phyloP scores from a whole-genome alignment of 331 rosid genomes.

The Rhamnella rubrinervis region DNA sequence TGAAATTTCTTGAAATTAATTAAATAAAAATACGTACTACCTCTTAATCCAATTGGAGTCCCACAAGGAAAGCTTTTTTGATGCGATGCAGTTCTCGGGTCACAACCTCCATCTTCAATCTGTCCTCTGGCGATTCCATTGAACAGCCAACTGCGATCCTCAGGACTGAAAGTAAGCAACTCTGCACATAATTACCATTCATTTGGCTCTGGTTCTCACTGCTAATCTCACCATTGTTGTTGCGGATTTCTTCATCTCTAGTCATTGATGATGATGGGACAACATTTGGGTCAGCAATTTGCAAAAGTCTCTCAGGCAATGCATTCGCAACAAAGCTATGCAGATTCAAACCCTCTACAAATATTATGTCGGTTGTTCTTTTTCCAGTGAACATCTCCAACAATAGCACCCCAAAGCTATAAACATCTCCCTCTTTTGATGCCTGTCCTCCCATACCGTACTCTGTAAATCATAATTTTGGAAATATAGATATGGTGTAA shows the following conservation, averaged over 20 bases:
- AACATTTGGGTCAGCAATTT: too few species aligned
- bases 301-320: conserved; percentile 5
- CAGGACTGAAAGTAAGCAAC: conserved; percentile 28
- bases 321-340: conserved; percentile 26
- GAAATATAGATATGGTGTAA: too few species aligned
- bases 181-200: background rate
- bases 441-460: conserved; percentile 35
- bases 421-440: conserved; percentile 43
- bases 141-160: conserved; percentile 34
- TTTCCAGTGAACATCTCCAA: conserved; percentile 37
- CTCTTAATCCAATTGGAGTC: too few species aligned
- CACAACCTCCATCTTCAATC: conserved; percentile 27
- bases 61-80: background rate
- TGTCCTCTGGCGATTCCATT: conserved; percentile 25
- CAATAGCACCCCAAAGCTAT: conserved; percentile 43
- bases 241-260: too few species aligned
- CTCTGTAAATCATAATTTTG: conserved; percentile 12
- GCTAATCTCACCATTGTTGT: too few species aligned
- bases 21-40: too few species aligned
- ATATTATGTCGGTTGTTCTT: conserved; percentile 18
- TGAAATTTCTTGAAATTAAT: too few species aligned
- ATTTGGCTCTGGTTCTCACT: background rate
- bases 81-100: background rate
- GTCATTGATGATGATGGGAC: too few species aligned
- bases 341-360: conserved; percentile 36